Conservation (phyloP, 179 eudicot genomes). For the Corrigiola litoralis region DNA sequence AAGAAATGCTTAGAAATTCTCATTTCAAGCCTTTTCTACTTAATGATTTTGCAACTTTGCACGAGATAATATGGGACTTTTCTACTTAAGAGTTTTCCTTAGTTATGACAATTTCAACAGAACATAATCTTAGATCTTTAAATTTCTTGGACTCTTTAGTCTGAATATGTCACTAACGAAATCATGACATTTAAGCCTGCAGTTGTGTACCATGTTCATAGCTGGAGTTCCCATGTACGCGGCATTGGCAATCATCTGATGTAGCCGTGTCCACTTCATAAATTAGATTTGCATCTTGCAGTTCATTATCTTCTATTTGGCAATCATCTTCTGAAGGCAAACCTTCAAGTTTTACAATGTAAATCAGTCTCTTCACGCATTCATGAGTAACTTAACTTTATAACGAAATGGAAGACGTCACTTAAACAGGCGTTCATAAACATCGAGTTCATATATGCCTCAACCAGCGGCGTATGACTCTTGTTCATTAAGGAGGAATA, state of each 20-base stretch:
- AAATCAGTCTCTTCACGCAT: neutral
- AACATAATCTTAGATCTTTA: too few relatives aligned
- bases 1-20: too few relatives aligned
- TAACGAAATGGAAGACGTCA: neutral
- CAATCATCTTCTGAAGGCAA: neutral
- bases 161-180: neutral
- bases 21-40: too few relatives aligned
- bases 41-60: too few relatives aligned
- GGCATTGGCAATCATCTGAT: conserved; percentile 1
- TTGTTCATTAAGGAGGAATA: neutral
- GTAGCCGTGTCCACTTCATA: neutral
- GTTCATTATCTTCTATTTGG: neutral
- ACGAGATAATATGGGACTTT: too few relatives aligned
- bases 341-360: neutral
- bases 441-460: neutral
- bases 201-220: neutral
- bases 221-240: neutral
- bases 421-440: neutral
- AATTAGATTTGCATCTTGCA: neutral
- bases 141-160: conserved; percentile 5
- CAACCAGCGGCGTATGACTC: neutral
- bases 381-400: neutral
- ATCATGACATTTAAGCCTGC: neutral
- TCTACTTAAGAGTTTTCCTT: too few relatives aligned
- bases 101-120: too few relatives aligned